A percentile compares a stretch with the other conserved stretches of the same genome.
These are phyloP conservation scores for Anthostomella pinea DNA, from an alignment of 2,329 filamentous ascomycete species.

Conservation along the genomic window DNA sequence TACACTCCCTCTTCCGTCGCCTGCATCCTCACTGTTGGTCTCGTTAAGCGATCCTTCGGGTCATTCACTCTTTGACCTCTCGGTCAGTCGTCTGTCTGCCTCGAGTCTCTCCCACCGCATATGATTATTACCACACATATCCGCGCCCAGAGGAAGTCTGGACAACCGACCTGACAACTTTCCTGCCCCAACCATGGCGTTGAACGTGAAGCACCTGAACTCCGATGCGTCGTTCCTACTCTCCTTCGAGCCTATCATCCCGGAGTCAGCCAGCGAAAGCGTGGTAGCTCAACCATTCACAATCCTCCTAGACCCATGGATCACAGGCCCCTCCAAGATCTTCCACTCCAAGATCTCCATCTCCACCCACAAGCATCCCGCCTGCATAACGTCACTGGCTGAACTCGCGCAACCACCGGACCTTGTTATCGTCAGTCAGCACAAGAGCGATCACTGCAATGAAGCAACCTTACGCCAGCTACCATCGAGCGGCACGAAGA, in stretches of 20 bases:
- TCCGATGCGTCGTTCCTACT: constrained; percentile 64
- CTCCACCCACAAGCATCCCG: constrained; percentile 51
- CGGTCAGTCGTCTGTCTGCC: no score
- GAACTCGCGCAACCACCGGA: constrained; percentile 43
- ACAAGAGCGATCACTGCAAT: constrained; percentile 65
- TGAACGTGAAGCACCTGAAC: constrained; percentile 63
- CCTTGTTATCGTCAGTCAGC: constrained; percentile 45
- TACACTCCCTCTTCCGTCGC: constrained; percentile 1
- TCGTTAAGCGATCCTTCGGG: no score
- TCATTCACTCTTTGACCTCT: no score
- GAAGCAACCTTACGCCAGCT: constrained; percentile 66
- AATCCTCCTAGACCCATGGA: constrained; percentile 71
- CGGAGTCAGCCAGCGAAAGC: constrained; percentile 33
- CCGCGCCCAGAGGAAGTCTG: constrained; percentile 11
- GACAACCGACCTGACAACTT: constrained; percentile 5
- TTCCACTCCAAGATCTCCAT: constrained; percentile 60
- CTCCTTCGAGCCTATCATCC: constrained; percentile 55
- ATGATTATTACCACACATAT: constrained; percentile 16
- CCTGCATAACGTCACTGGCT: constrained; percentile 53
- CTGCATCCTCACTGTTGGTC: no score
- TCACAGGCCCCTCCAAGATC: constrained; percentile 58
- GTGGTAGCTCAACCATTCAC: constrained; percentile 53
- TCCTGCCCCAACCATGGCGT: constrained; percentile 47
- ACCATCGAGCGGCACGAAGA: constrained; percentile 48
- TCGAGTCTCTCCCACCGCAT: constrained; percentile 6